A percentile compares a stretch with the other conserved stretches of the same genome.
These are phyloP conservation scores for Isabelozyma rhagii DNA, from an alignment of 805 yeast species.

Conservation along the genomic window DNA sequence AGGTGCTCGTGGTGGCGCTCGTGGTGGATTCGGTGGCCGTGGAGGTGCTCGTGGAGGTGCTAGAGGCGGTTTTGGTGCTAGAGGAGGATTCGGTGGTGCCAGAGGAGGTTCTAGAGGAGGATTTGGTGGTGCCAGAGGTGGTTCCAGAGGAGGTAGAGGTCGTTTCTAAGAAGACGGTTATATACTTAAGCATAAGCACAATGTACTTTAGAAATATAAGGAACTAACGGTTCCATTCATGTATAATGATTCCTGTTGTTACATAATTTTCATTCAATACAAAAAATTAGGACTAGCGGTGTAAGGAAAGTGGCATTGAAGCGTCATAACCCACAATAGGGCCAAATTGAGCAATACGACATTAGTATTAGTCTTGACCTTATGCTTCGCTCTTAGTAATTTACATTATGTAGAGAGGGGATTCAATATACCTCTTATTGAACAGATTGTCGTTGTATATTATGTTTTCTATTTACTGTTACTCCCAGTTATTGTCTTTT, in stretches of 20 bases:
- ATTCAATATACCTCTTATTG: no score
- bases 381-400: no score
- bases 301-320: no score
- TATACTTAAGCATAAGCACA: conserved; percentile 1
- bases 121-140: conserved; percentile 31
- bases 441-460: no score
- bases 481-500: no score
- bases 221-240: neutral
- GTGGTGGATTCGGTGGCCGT: conserved; percentile 32
- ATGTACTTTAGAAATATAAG: conserved; percentile 1
- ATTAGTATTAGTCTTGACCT: conserved; percentile 2
- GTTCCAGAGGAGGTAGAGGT: conserved; percentile 43
- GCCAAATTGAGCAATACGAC: neutral
- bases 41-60: conserved; percentile 37
- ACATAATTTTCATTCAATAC: neutral
- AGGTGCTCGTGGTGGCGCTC: conserved; percentile 24
- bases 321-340: no score
- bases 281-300: no score
- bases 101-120: conserved; percentile 43
- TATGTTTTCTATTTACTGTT: no score
- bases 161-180: conserved; percentile 1
- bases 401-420: no score
- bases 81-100: conserved; percentile 40
- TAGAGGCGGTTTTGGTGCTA: conserved; percentile 30
- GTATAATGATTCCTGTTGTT: neutral